Evolutionary conservation across 306 rosid genomes (phyloP), one percentile per base, ranked within the genome.

Genomic region (Citrullus mucosospermus): DNA sequence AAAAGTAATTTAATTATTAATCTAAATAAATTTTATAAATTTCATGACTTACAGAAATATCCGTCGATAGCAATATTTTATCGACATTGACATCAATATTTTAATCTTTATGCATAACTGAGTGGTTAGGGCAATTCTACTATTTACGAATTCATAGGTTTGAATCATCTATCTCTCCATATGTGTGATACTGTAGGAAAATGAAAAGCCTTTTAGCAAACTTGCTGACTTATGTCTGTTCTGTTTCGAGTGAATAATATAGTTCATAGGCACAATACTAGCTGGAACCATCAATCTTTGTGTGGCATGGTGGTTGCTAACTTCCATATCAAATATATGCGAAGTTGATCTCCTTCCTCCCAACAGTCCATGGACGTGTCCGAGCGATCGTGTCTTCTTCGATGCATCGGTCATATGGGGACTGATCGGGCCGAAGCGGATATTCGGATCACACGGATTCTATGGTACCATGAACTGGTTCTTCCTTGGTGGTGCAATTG

Each of bases 351-450:
- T 79, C 48, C 81, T 85, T 51, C 85, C 80, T 36, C 63, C 81
- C 16, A 82, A 63, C 17, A 85, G 87, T 58, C 85, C 83, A 3
- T 85, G 87, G 87, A 85, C 87, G 5, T 85, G 85, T 56, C 83
- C 85, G 0, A 16, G 53, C 15, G 85, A 85, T 15, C 53, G 68
- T 0, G 87, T 85, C 38, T 85, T 85, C 79, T 85, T 81, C 58
- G 78, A 70, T 30, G 83, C 85, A 1, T 85, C 87, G 0, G 83
- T 85, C 2, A 79, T 85, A 22, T 85, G 85, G 87, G 87, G 85
- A 9, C 59, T 85, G 18, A 80, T 85, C 4, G 87, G 87, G 16
- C 83, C 87, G 0, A 79, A 4, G 58, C 60, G 85, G n/a, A 82
- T 85, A 68, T 82, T 85, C 14, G 85, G 85, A 28, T 32, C 83